phyloP scores from a whole-genome alignment of 2,329 filamentous ascomycete genomes.

The Bipolaris sorokiniana region DNA sequence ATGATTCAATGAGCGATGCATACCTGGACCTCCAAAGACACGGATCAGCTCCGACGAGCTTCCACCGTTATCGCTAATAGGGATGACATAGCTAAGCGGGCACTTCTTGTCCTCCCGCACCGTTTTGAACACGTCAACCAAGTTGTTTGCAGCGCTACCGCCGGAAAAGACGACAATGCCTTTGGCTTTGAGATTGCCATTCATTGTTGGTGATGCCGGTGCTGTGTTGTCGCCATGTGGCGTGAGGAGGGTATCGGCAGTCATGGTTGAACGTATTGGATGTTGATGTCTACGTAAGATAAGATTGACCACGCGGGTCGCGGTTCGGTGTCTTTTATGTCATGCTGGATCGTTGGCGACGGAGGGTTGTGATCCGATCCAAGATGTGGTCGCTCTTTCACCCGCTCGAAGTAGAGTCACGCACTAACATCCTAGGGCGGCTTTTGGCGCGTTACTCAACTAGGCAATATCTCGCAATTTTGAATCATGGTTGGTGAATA shows the following conservation, averaged over 20 bases:
- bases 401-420: constrained; percentile 32
- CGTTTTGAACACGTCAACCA: constrained; percentile 85
- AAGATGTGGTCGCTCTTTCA: constrained; percentile 21
- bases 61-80: constrained; percentile 94
- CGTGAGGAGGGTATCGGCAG: constrained; percentile 29
- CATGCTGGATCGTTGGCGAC: constrained; percentile 23
- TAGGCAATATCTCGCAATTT: constrained; percentile 39
- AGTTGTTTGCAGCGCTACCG: constrained; percentile 90
- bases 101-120: constrained; percentile 67
- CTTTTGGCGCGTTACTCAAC: constrained; percentile 23
- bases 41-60: constrained; percentile 92
- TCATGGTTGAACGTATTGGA: constrained; percentile 17
- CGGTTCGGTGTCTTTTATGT: constrained; percentile 18
- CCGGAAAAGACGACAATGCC: constrained; percentile 88
- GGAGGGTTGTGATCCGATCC: constrained; percentile 27
- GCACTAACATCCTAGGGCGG: constrained; percentile 27
- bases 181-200: constrained; percentile 37
- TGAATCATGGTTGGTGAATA: background rate
- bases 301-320: constrained; percentile 24
- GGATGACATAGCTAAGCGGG: constrained; percentile 82
- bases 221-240: constrained; percentile 23
- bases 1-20: constrained; percentile 11
- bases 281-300: background rate
- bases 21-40: constrained; percentile 91
- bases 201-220: constrained; percentile 28